Evolutionary conservation across 805 yeast genomes (phyloP).

Genomic region (Metschnikowia sp.): DNA sequence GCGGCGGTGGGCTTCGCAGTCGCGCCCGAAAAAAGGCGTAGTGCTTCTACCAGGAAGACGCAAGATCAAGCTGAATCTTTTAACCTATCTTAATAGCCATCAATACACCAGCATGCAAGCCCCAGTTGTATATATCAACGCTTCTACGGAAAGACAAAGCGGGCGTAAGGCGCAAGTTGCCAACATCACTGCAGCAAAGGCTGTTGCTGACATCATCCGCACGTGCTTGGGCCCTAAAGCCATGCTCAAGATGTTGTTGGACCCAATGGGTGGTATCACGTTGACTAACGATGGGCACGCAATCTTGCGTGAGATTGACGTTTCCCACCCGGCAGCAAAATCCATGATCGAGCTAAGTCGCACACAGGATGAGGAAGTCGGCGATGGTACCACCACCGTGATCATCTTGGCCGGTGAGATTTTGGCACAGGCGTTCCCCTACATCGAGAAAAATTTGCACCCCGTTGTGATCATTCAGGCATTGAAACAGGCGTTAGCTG

Average conservation of each 20-base stretch:
- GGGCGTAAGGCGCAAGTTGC: conserved; percentile 97
- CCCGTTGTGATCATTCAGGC: conserved; percentile 96
- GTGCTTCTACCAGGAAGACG: conserved; percentile 7
- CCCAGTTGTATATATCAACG: conserved; percentile 53
- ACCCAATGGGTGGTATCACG: conserved; percentile 96
- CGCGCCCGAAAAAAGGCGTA: conserved; percentile 3
- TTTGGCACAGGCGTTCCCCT: conserved; percentile 91
- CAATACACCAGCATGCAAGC: conserved; percentile 37
- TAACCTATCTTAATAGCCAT: no score
- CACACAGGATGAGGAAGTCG: conserved; percentile 98
- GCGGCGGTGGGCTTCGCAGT: not conserved
- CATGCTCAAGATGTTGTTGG: conserved; percentile 95
- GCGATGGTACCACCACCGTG: conserved; percentile 98
- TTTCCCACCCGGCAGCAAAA: conserved; percentile 98
- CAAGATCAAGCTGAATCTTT: not conserved
- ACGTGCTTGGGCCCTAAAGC: conserved; percentile 99
- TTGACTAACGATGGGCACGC: conserved; percentile 99
- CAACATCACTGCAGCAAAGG: conserved; percentile 98
- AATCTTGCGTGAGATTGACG: conserved; percentile 92
- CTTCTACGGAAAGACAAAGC: conserved; percentile 87
- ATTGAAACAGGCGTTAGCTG: conserved; percentile 82
- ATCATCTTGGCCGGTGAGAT: conserved; percentile 97
- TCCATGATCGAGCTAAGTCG: conserved; percentile 95
- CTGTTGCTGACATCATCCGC: conserved; percentile 95
- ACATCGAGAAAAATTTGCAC: conserved; percentile 90